phyloP scores from a whole-genome alignment of 2,329 filamentous ascomycete genomes.

The Aspergillus tamarii region DNA sequence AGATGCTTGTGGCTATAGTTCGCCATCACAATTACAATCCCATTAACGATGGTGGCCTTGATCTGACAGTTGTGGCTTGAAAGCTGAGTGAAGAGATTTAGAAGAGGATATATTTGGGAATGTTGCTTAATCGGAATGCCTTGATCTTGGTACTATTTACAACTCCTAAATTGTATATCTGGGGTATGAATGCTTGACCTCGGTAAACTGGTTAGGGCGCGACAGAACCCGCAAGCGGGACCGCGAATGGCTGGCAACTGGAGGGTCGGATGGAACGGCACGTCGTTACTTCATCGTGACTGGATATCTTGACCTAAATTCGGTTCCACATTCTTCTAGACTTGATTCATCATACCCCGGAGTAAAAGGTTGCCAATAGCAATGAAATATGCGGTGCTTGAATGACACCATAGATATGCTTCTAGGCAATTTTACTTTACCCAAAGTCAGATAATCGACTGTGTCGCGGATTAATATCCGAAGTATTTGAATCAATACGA shows the following conservation, averaged over 20 bases:
- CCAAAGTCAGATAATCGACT: not conserved
- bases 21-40: no score
- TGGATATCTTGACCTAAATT: not conserved
- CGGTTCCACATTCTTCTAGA: not conserved
- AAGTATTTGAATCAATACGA: not conserved
- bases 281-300: not conserved
- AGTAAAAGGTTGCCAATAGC: not conserved
- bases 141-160: no score
- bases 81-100: no score
- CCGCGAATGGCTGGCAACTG: not conserved
- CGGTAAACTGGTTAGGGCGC: slow-evolving; percentile 6
- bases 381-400: not conserved
- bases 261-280: slow-evolving; percentile 14
- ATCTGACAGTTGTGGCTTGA: no score
- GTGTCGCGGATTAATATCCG: slow-evolving; percentile 1
- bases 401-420: not conserved
- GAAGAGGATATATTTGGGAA: no score
- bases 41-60: no score
- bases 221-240: not conserved
- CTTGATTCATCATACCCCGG: not conserved
- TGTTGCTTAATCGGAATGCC: no score
- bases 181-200: slow-evolving; percentile 11
- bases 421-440: not conserved
- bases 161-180: not conserved
- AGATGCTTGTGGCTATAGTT: no score